Evolutionary conservation across 768 basidiomycete genomes (phyloP).

Genomic region (Glaciozyma antarctica): DNA sequence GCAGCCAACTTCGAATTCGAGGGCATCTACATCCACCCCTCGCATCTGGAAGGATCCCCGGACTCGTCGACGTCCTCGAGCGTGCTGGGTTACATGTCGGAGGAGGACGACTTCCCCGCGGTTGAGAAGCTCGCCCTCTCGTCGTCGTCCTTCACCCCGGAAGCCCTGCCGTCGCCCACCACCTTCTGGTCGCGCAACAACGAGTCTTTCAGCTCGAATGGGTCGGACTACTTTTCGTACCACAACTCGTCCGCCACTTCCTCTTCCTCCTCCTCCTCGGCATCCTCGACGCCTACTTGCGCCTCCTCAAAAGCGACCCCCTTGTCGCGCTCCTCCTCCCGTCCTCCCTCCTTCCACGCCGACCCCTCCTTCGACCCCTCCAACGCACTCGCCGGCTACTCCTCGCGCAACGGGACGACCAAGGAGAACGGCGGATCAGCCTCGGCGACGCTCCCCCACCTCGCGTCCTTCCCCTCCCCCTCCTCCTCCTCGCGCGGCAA

Average conservation of each 20-base stretch:
- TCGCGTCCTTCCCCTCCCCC: not conserved
- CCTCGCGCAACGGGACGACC: conserved; percentile 4
- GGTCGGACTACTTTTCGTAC: not conserved
- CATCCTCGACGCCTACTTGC: conserved; percentile 19
- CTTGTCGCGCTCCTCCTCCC: conserved; percentile 13
- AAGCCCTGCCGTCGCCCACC: not conserved
- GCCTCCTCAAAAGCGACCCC: conserved; percentile 8
- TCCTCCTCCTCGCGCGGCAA: conserved; percentile 11
- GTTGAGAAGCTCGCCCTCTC: not conserved
- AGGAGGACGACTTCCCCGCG: no score
- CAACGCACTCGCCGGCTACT: not conserved
- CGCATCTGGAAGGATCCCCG: no score
- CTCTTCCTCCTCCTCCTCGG: conserved; percentile 6
- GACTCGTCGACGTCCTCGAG: no score
- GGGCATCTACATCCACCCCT: no score
- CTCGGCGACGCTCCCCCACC: no score
- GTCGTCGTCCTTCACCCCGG: not conserved
- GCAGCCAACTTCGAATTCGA: no score
- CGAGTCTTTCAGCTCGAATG: not conserved
- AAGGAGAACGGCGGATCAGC: no score
- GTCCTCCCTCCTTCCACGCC: no score
- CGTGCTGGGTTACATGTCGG: no score
- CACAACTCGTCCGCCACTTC: not conserved
- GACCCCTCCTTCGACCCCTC: conserved; percentile 1
- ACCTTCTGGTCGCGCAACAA: not conserved